phyloP scores from a whole-genome alignment of 352 stramenopile species.

The Globisporangium apiculatum region DNA sequence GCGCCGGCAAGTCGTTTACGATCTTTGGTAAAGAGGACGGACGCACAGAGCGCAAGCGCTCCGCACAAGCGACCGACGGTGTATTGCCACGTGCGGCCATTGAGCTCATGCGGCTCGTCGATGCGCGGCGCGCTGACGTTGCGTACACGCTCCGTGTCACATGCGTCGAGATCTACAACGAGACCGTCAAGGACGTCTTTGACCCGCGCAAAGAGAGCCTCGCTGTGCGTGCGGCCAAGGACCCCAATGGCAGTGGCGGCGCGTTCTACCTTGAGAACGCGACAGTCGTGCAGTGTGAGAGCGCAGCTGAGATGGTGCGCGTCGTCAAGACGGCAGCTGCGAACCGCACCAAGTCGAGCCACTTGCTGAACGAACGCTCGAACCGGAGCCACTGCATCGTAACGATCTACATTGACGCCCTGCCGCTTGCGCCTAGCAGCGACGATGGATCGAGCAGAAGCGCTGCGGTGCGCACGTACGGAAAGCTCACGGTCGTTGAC shows the following conservation, averaged over 20 bases:
- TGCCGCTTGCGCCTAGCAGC: constrained; percentile 13
- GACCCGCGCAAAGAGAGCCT: constrained; percentile 52
- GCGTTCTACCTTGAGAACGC: constrained; percentile 71
- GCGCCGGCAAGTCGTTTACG: constrained; percentile 65
- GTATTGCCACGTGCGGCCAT: constrained; percentile 43
- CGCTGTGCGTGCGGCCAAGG: constrained; percentile 45
- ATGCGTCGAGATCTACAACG: constrained; percentile 78
- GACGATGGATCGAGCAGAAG: no score
- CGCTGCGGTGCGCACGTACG: constrained; percentile 39
- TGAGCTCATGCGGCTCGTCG: constrained; percentile 47
- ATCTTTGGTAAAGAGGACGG: constrained; percentile 65
- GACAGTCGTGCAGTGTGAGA: constrained; percentile 53
- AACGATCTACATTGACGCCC: constrained; percentile 72
- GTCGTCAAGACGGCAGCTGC: constrained; percentile 53
- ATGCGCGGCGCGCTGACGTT: constrained; percentile 23
- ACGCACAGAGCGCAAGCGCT: constrained; percentile 19
- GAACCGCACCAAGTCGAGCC: constrained; percentile 61
- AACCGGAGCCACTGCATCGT: constrained; percentile 75
- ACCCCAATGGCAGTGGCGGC: constrained; percentile 13
- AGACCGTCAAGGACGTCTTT: constrained; percentile 59
- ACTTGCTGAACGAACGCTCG: constrained; percentile 59
- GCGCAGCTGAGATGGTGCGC: constrained; percentile 45
- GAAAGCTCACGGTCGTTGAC: constrained; percentile 74
- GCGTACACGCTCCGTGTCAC: constrained; percentile 59
- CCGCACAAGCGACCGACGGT: constrained; percentile 29